These are phyloP conservation scores for Dinochytrium kinnereticum DNA, from an alignment of 371 early-diverging fungal genomes.

Conservation along the genomic window DNA sequence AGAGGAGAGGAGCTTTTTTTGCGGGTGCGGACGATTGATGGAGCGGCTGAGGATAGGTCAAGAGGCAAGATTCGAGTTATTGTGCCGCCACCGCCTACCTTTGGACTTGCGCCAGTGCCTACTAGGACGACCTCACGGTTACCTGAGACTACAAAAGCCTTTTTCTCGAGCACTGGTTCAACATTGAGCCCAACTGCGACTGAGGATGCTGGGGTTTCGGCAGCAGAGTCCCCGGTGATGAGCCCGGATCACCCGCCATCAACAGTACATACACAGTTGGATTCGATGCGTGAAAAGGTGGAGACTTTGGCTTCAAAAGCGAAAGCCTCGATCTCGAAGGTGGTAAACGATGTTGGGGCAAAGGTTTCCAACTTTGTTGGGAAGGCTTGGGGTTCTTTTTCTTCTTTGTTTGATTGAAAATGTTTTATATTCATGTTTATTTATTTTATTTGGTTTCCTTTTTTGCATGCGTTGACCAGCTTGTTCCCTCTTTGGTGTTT, in stretches of 20 bases:
- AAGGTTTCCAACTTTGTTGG: neutral
- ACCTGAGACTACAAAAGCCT: neutral
- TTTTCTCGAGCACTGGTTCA: neutral
- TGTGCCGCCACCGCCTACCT: neutral
- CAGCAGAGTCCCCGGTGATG: too few species aligned
- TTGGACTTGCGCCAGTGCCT: neutral
- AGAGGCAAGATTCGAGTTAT: neutral
- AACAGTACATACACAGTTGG: too few species aligned
- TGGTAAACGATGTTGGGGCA: neutral
- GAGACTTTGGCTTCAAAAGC: neutral
- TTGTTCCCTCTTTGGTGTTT: too few species aligned
- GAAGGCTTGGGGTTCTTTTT: neutral
- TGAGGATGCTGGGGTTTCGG: too few species aligned
- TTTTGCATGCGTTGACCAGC: too few species aligned
- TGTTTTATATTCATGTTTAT: neutral
- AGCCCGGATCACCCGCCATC: too few species aligned
- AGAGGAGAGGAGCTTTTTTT: neutral
- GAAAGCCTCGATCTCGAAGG: neutral
- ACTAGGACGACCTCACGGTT: neutral
- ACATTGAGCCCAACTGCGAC: neutral
- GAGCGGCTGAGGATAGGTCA: neutral
- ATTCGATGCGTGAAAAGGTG: too few species aligned
- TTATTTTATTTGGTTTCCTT: neutral
- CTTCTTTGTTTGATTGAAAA: neutral
- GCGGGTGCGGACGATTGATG: neutral